phyloP scores from a whole-genome alignment of 805 yeast species.

The Teunomyces aglyptinius region DNA sequence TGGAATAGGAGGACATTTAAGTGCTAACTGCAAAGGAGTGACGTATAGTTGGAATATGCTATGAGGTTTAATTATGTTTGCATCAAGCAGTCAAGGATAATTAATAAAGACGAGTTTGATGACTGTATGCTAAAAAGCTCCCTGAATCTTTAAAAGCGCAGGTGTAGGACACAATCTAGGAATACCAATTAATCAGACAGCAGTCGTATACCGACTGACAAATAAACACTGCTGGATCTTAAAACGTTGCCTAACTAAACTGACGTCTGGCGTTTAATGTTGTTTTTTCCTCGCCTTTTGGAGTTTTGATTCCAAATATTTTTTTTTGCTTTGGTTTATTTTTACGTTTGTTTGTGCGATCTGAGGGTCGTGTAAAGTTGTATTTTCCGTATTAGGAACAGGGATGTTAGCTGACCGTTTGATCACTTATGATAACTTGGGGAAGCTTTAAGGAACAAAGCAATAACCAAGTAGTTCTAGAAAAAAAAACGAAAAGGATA shows the following conservation, averaged over 20 bases:
- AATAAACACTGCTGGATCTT: not conserved
- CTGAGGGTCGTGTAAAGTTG: not conserved
- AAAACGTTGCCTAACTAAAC: constrained; percentile 1
- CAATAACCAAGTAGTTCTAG: too few relatives aligned
- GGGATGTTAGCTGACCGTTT: constrained; percentile 2
- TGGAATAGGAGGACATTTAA: constrained; percentile 2
- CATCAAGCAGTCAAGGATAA: constrained; percentile 1
- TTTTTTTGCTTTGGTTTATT: constrained; percentile 1
- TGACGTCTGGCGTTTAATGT: constrained; percentile 2
- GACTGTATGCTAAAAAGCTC: not conserved
- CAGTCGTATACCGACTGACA: constrained; percentile 1
- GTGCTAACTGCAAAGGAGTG: constrained; percentile 2
- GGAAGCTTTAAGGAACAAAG: too few relatives aligned
- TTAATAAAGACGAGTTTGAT: not conserved
- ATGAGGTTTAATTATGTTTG: not conserved
- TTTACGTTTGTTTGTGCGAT: constrained; percentile 2
- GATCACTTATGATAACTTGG: not conserved
- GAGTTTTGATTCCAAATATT: constrained; percentile 2
- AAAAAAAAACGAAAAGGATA: too few relatives aligned
- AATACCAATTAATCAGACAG: constrained; percentile 2
- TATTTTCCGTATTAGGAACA: constrained; percentile 1
- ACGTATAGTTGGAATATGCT: constrained; percentile 4
- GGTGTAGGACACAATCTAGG: not conserved
- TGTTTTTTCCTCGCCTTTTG: constrained; percentile 2
- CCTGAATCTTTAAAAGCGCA: not conserved